phyloP scores from a whole-genome alignment of 805 yeast genomes.

The Candida pseudofarinosa region DNA sequence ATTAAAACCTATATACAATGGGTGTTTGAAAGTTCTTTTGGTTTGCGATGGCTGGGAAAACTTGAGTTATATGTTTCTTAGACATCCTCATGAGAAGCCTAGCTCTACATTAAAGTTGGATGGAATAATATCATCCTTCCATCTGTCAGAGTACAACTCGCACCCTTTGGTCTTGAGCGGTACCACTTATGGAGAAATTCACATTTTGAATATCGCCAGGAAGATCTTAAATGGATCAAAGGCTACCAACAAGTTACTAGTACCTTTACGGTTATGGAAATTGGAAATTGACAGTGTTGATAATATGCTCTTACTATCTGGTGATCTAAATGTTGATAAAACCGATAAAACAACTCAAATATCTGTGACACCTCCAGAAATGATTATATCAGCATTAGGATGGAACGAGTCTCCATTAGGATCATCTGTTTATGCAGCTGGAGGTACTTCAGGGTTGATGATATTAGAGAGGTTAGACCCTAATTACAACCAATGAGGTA shows the following conservation, averaged over 20 bases:
- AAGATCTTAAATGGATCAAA: constrained; percentile 32
- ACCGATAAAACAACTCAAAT: constrained; percentile 26
- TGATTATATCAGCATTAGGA: constrained; percentile 44
- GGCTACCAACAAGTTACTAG: constrained; percentile 33
- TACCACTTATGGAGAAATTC: constrained; percentile 32
- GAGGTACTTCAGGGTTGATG: constrained; percentile 47
- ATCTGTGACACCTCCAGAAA: constrained; percentile 45
- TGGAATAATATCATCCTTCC: constrained; percentile 24
- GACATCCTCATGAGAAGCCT: constrained; percentile 33
- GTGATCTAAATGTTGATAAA: constrained; percentile 26
- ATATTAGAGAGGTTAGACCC: constrained; percentile 41
- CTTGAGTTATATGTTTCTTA: constrained; percentile 23
- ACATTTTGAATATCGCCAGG: constrained; percentile 34
- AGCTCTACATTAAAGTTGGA: constrained; percentile 28
- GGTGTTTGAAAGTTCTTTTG: constrained; percentile 21
- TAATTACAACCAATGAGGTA: not conserved
- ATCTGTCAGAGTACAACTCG: constrained; percentile 26
- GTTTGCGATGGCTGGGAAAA: constrained; percentile 26
- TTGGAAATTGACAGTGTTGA: constrained; percentile 9
- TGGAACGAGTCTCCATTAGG: constrained; percentile 52
- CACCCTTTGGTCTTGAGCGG: constrained; percentile 37
- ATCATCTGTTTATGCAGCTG: constrained; percentile 52
- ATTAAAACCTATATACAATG: constrained; percentile 27
- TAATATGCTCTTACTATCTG: constrained; percentile 16
- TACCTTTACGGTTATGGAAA: constrained; percentile 39